These are phyloP conservation scores for Mangifera indica DNA, from an alignment of 345 rosid species.

Conservation along the genomic window DNA sequence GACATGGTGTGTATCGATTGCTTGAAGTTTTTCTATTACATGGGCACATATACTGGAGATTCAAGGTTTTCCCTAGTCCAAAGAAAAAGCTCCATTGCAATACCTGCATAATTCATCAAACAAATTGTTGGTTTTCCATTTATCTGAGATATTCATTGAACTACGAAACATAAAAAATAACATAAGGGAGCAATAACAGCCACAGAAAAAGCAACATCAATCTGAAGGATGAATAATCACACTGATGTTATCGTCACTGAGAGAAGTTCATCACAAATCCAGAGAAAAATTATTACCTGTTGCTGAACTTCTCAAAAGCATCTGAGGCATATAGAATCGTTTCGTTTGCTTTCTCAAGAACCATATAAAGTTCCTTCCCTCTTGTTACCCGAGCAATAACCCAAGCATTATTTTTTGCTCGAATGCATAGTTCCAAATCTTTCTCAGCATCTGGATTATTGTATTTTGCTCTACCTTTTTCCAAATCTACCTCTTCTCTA, in stretches of 20 bases:
- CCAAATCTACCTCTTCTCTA: slow-evolving; percentile 83
- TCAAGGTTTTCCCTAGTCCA: slow-evolving; percentile 28
- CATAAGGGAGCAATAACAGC: no score
- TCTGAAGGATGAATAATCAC: neutral
- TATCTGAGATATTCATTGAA: neutral
- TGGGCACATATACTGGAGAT: neutral
- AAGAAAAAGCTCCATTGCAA: slow-evolving; percentile 50
- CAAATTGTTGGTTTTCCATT: neutral
- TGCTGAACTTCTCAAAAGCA: slow-evolving; percentile 88
- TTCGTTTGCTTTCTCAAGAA: slow-evolving; percentile 77
- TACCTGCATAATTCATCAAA: slow-evolving; percentile 35
- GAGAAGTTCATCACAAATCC: no score
- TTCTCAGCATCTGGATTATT: slow-evolving; percentile 48
- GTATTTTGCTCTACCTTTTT: slow-evolving; percentile 59
- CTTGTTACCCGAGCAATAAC: slow-evolving; percentile 58
- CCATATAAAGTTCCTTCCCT: slow-evolving; percentile 91
- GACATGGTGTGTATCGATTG: no score
- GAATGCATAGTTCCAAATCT: slow-evolving; percentile 72
- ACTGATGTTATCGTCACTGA: neutral
- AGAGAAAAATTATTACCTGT: slow-evolving; percentile 52
- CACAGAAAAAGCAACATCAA: neutral
- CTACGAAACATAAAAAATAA: neutral
- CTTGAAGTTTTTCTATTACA: no score
- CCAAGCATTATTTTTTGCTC: slow-evolving; percentile 89
- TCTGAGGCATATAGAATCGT: slow-evolving; percentile 91